Base-by-base conservation (phyloP, 768 basidiomycete genomes). In the Leccinum longicurvipes region DNA sequence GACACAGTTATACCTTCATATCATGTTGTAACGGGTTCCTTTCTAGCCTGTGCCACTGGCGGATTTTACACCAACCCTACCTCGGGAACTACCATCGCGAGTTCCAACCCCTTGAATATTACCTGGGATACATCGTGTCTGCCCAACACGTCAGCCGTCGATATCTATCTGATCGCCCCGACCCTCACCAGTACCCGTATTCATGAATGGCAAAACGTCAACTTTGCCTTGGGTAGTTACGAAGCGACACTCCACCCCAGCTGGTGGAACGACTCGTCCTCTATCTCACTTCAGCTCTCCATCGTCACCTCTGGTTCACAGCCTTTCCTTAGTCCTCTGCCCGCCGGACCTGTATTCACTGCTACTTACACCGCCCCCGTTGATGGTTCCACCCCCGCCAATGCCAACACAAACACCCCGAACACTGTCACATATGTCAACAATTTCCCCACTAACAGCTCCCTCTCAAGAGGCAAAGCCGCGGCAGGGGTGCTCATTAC, bases 91-190 rank as follows among this genome's bases (percentile, higher is more conserved):
- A 68, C 71, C 11, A 57, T 89, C 48, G 72, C 82, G 59, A 74
- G 78, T 1, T 69, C 77, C 10, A 56, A 76, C 11, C 75, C 84
- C 2, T 62, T 91, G 59, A 73, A 76, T 49, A 79, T 91, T 58
- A 61, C 77, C 45, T 91, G 90, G 90, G 78, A 89, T 65, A 69
- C 80, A 0, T 72, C 81, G 32, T 89, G 87, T 69, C 63, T 87
- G 53, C 50, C 63, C 11, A 56, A 59, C 29, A 72, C 81, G 24
- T 56, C 64, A 1, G 73, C 75, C 34, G 75, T 86, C 66, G 87
- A 91, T 72, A 86, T 92, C 65, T 84, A 85, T 60, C 80, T 91
- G 51, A 80, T 80, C 60, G 82, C 82, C 0, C 82, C 85, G 0
- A 65, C 70, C 28, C 65, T 74, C 2, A 53, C 60, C 29, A 67